phyloP scores from a whole-genome alignment of 805 yeast species.

The Phaffomyces opuntiae region DNA sequence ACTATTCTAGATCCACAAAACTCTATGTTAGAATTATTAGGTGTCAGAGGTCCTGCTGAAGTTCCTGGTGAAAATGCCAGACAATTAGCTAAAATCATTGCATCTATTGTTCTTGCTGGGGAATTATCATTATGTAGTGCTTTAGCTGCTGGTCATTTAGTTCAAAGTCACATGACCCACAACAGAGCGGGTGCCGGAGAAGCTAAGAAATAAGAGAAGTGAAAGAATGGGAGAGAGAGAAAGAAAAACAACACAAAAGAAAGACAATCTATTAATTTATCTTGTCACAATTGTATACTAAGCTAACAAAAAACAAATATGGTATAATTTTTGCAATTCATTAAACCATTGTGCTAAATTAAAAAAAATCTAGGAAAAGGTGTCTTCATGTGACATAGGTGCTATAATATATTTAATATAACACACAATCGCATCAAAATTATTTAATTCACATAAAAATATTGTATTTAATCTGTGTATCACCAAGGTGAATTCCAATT shows the following conservation, averaged over 20 bases:
- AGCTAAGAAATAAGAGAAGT: slow-evolving; percentile 11
- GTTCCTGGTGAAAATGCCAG: slow-evolving; percentile 93
- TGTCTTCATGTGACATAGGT: neutral
- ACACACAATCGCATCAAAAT: neutral
- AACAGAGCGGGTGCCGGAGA: slow-evolving; percentile 47
- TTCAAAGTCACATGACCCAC: slow-evolving; percentile 94
- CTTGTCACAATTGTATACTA: neutral
- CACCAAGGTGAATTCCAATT: no score
- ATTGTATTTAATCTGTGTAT: no score
- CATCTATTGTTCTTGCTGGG: slow-evolving; percentile 92
- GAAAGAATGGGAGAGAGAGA: neutral
- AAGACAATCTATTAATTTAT: neutral
- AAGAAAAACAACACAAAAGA: neutral
- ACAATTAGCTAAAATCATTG: slow-evolving; percentile 86
- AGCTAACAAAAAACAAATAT: neutral
- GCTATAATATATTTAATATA: no score
- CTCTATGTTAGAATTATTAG: slow-evolving; percentile 89
- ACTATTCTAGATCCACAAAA: slow-evolving; percentile 96
- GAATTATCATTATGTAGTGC: slow-evolving; percentile 94
- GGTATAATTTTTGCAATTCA: neutral
- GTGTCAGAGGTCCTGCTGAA: slow-evolving; percentile 92
- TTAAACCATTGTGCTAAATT: neutral
- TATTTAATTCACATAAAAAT: neutral
- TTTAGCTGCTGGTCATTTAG: slow-evolving; percentile 96
- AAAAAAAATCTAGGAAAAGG: no score